phyloP scores from a whole-genome alignment of 306 rosid species.

The Vicia villosa region DNA sequence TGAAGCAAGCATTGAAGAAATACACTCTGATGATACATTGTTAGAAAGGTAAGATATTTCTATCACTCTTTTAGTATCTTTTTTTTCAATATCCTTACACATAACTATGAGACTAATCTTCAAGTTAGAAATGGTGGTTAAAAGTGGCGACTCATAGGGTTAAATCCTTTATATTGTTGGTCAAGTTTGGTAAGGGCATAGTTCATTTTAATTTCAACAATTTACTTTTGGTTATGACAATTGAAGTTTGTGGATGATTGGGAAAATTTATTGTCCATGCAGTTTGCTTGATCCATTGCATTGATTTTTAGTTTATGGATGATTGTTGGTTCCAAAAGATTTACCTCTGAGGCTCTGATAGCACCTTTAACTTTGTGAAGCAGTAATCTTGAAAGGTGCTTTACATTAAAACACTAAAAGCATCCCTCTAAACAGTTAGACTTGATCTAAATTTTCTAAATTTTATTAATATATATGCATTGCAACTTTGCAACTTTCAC shows the following conservation, averaged over 20 bases:
- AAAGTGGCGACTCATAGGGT: background rate
- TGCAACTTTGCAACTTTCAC: background rate
- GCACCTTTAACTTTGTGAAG: slow-evolving; percentile 3
- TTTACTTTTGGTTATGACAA: background rate
- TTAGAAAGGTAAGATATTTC: slow-evolving; percentile 55
- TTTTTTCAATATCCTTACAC: background rate
- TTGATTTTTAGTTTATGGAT: slow-evolving; percentile 2
- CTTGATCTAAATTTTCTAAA: background rate
- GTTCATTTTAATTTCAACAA: background rate
- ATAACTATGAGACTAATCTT: background rate
- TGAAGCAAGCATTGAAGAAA: slow-evolving; percentile 50
- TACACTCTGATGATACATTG: slow-evolving; percentile 36
- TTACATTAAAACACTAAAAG: background rate
- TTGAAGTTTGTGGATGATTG: no score
- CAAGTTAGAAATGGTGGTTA: background rate
- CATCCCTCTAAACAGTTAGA: background rate
- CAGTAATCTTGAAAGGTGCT: slow-evolving; percentile 6
- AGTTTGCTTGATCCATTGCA: slow-evolving; percentile 32
- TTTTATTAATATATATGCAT: background rate
- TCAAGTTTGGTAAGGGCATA: background rate
- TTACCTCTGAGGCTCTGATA: background rate
- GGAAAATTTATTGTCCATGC: background rate
- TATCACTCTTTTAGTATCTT: background rate
- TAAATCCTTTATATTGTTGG: background rate
- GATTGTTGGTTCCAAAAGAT: slow-evolving; percentile 18